Evolutionary conservation across 1,284 basidiomycete species (phyloP).

Genomic region (Inonotus obliquus): DNA sequence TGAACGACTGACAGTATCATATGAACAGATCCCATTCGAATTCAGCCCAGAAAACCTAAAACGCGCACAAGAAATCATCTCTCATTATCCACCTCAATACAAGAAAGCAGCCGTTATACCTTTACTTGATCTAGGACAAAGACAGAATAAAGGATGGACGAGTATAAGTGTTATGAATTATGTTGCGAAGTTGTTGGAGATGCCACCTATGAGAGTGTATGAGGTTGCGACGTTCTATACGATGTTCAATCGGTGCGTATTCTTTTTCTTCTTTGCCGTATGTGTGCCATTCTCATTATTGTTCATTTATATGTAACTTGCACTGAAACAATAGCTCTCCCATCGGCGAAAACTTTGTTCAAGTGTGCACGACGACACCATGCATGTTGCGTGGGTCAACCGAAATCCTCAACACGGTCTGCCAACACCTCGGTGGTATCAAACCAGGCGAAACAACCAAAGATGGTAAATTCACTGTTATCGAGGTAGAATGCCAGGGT

Average conservation of each 20-base stretch:
- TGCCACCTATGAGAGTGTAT: conserved; percentile 98
- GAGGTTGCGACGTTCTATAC: conserved; percentile 99
- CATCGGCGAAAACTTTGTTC: conserved; percentile 91
- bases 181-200: conserved; percentile 86
- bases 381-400: conserved; percentile 95
- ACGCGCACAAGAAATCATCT: conserved; percentile 85
- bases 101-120: conserved; percentile 98
- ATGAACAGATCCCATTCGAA: conserved; percentile 81
- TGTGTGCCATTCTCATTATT: too few species aligned
- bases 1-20: neutral
- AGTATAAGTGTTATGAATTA: conserved; percentile 99
- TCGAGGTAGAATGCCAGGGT: conserved; percentile 98
- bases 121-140: conserved; percentile 92
- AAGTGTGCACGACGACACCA: conserved; percentile 98
- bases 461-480: conserved; percentile 95
- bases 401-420: conserved; percentile 84
- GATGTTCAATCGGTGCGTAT: conserved; percentile 89
- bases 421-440: conserved; percentile 79
- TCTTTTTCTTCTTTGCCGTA: neutral
- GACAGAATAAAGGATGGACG: conserved; percentile 99
- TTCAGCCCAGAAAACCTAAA: conserved; percentile 82
- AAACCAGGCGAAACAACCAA: conserved; percentile 88
- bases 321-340: conserved; percentile 62
- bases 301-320: neutral
- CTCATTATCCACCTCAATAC: conserved; percentile 94